These are phyloP conservation scores for Amphicarpaea edgeworthii DNA, from an alignment of 306 rosid genomes.

Conservation along the genomic window DNA sequence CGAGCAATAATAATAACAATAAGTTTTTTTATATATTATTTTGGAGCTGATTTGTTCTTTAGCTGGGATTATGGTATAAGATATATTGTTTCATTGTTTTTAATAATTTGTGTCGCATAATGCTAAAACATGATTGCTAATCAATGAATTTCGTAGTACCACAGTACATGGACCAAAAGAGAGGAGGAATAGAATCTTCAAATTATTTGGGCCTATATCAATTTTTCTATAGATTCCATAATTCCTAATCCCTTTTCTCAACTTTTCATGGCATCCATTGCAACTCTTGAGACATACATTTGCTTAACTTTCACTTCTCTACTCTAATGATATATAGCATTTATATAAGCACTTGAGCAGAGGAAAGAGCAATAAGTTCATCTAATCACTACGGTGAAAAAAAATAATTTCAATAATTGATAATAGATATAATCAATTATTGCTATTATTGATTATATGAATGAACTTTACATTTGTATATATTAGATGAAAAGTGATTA, in stretches of 20 bases:
- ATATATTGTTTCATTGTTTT: slow-evolving; percentile 17
- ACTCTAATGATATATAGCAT: slow-evolving; percentile 21
- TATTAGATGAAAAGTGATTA: background rate
- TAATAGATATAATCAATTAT: background rate
- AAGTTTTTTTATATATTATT: background rate
- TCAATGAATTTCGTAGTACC: slow-evolving; percentile 38
- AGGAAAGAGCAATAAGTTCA: slow-evolving; percentile 8
- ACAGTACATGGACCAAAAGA: slow-evolving; percentile 35
- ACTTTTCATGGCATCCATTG: slow-evolving; percentile 41
- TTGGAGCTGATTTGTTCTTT: slow-evolving; percentile 5
- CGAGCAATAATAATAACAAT: background rate
- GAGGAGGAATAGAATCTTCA: slow-evolving; percentile 49
- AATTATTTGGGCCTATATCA: slow-evolving; percentile 43
- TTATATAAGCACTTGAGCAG: slow-evolving; percentile 10
- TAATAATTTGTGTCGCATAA: slow-evolving; percentile 20
- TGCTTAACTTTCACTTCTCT: slow-evolving; percentile 41
- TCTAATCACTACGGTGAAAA: background rate
- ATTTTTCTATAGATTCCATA: slow-evolving; percentile 48
- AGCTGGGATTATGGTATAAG: slow-evolving; percentile 24
- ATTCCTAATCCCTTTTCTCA: slow-evolving; percentile 32
- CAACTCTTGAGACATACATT: slow-evolving; percentile 29
- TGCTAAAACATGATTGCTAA: slow-evolving; percentile 49
- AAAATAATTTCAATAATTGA: slow-evolving; percentile 11
- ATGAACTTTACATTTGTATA: background rate
- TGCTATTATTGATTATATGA: background rate